A percentile compares a stretch with the other conserved stretches of the same genome.
Evolutionary conservation across 1,139 yeast genomes (phyloP).

Genomic region (Kazachstania sp.): DNA sequence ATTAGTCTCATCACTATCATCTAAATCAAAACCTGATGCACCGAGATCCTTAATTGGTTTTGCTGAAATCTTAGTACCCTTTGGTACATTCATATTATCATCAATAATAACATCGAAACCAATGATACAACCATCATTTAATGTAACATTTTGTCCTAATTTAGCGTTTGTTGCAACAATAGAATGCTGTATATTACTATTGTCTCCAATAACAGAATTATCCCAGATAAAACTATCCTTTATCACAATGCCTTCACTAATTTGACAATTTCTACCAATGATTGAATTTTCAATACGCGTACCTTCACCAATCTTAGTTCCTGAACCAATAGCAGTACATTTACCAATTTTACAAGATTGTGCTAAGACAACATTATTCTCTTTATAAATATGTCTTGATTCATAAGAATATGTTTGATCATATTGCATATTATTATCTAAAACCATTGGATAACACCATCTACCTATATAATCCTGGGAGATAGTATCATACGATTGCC

Average conservation of each 20-base stretch:
- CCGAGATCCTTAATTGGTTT: slow-evolving; percentile 33
- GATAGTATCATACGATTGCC: slow-evolving; percentile 87
- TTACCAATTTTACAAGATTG: slow-evolving; percentile 81
- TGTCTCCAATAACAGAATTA: slow-evolving; percentile 61
- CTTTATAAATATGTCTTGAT: slow-evolving; percentile 79
- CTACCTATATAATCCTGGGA: slow-evolving; percentile 86
- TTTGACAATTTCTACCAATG: slow-evolving; percentile 75
- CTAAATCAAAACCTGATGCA: slow-evolving; percentile 26
- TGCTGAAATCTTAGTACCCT: slow-evolving; percentile 44
- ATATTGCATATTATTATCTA: slow-evolving; percentile 69
- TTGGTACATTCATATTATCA: slow-evolving; percentile 38
- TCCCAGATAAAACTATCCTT: slow-evolving; percentile 83
- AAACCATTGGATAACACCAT: slow-evolving; percentile 87
- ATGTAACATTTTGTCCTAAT: slow-evolving; percentile 42
- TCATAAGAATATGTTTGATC: slow-evolving; percentile 72
- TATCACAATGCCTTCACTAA: slow-evolving; percentile 69
- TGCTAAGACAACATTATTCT: slow-evolving; percentile 72
- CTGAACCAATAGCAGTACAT: slow-evolving; percentile 70
- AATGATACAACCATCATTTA: slow-evolving; percentile 68
- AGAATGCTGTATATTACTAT: slow-evolving; percentile 47
- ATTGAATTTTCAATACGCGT: slow-evolving; percentile 54
- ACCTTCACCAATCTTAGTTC: slow-evolving; percentile 55
- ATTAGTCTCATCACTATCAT: slow-evolving; percentile 22
- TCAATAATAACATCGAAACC: slow-evolving; percentile 69
- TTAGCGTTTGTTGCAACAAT: slow-evolving; percentile 60